Conservation (phyloP, 192 early-diverging fungal species). For the Funneliformis mosseae region DNA sequence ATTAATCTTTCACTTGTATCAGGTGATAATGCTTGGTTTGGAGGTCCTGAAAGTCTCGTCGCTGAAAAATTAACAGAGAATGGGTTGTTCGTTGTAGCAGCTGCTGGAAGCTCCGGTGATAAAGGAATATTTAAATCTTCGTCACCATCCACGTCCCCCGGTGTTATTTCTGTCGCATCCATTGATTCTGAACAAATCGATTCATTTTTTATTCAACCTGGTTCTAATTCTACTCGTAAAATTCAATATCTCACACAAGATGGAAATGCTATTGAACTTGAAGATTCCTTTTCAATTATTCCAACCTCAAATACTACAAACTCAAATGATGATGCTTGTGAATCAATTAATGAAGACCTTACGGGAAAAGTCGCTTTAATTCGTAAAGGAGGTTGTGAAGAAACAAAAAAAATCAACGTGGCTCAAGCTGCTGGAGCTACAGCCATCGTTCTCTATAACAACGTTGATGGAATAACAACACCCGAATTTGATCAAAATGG, state of each 20-base stretch:
- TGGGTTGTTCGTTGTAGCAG: constrained; percentile 58
- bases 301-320: constrained; percentile 44
- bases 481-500: constrained; percentile 37
- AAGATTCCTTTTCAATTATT: constrained; percentile 38
- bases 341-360: constrained; percentile 44
- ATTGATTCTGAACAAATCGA: constrained; percentile 43
- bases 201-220: not conserved
- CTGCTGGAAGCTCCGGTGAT: constrained; percentile 67
- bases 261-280: not conserved
- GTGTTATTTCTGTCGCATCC: constrained; percentile 62
- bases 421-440: constrained; percentile 50
- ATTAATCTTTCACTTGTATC: constrained; percentile 87
- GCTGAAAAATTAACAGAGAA: constrained; percentile 53
- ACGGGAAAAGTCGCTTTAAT: constrained; percentile 60
- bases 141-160: constrained; percentile 59
- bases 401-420: constrained; percentile 53
- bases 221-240: not conserved
- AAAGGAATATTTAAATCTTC: constrained; percentile 61
- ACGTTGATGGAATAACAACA: constrained; percentile 29
- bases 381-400: constrained; percentile 69
- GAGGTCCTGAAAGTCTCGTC: constrained; percentile 60
- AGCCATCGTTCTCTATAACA: constrained; percentile 67
- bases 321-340: constrained; percentile 57
- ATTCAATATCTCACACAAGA: constrained; percentile 9
- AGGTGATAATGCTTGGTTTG: constrained; percentile 56